These are phyloP conservation scores for Acacia confusa DNA, from an alignment of 306 rosid genomes.

Conservation along the genomic window DNA sequence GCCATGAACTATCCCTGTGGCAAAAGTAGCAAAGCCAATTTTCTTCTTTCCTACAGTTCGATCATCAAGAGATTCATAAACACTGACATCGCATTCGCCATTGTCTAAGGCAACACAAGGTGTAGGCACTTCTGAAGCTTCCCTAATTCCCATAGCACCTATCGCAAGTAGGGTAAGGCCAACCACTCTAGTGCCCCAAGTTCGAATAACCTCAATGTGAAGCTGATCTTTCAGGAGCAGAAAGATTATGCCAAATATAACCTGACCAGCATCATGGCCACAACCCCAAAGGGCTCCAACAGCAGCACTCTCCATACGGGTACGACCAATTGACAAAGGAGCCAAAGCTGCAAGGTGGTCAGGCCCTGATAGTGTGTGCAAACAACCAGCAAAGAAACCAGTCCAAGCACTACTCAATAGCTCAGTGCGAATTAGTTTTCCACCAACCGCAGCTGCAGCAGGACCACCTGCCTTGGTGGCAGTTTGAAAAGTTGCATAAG, in stretches of 20 bases:
- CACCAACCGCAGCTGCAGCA: constrained; percentile 64
- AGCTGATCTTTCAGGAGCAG: constrained; percentile 82
- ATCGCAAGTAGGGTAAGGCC: constrained; percentile 80
- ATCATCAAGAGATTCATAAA: constrained; percentile 56
- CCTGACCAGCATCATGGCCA: constrained; percentile 97
- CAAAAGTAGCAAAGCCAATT: constrained; percentile 98
- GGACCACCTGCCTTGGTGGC: constrained; percentile 67
- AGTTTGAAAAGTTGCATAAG: constrained; percentile 67
- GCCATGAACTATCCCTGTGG: constrained; percentile 95
- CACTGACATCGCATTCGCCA: constrained; percentile 65
- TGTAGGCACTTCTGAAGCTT: constrained; percentile 80
- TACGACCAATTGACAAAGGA: constrained; percentile 89
- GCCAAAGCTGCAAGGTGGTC: constrained; percentile 99
- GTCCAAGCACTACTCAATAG: constrained; percentile 90
- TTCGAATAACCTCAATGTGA: constrained; percentile 80
- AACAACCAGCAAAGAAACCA: constrained; percentile 92
- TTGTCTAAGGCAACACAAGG: constrained; percentile 83
- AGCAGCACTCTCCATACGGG: constrained; percentile 85
- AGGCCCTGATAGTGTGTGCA: constrained; percentile 98
- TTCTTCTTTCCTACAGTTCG: constrained; percentile 70
- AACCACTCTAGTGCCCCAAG: constrained; percentile 95
- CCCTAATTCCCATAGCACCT: constrained; percentile 88
- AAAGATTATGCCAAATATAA: constrained; percentile 83
- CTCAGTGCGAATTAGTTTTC: constrained; percentile 70
- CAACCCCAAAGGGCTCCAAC: constrained; percentile 99